phyloP scores from a whole-genome alignment of 176 grass and related monocot genomes.

The Lolium multiflorum region DNA sequence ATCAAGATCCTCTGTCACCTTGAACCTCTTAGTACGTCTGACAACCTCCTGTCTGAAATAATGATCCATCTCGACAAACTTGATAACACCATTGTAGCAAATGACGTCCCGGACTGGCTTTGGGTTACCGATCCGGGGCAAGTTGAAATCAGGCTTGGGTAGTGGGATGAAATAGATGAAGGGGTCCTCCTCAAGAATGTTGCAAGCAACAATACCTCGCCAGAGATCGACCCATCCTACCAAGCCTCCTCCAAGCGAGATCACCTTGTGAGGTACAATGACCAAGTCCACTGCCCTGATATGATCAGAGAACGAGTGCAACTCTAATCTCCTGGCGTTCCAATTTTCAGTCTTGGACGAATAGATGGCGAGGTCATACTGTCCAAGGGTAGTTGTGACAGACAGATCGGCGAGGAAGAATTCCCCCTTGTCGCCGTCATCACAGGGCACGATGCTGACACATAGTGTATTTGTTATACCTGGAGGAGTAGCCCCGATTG shows the following conservation, averaged over 20 bases:
- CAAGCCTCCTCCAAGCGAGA: not conserved
- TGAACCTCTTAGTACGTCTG: no score
- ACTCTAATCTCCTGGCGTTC: no score
- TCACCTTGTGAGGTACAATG: not conserved
- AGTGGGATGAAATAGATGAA: not conserved
- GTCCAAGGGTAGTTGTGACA: not conserved
- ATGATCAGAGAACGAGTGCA: no score
- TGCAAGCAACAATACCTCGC: not conserved
- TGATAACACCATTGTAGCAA: not conserved
- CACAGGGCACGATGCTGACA: not conserved
- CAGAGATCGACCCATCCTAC: not conserved
- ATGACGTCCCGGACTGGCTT: not conserved
- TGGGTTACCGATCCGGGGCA: not conserved
- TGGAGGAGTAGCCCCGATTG: not conserved
- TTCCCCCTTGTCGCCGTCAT: not conserved
- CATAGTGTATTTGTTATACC: not conserved
- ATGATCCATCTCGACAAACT: not conserved
- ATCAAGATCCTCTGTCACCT: no score
- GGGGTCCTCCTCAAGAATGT: not conserved
- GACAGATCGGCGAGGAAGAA: not conserved
- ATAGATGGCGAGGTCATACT: not conserved
- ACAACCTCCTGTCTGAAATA: not conserved
- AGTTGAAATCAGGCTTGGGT: not conserved
- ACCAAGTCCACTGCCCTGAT: not conserved
- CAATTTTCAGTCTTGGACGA: not conserved